phyloP scores from a whole-genome alignment of 176 grass and related monocot genomes.

The Alloteropsis semialata region DNA sequence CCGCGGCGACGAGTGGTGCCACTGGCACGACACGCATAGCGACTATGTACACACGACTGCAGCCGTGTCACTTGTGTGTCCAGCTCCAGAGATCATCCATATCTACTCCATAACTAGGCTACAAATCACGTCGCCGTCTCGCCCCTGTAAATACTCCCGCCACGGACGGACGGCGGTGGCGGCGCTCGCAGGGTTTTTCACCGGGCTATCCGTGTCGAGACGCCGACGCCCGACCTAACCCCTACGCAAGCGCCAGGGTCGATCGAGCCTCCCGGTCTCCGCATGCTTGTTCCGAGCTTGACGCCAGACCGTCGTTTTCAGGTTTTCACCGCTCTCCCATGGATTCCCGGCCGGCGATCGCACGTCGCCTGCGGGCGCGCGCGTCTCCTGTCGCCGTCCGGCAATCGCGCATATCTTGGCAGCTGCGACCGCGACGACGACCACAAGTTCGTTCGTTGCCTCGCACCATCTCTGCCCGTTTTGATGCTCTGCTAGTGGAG shows the following conservation, averaged over 20 bases:
- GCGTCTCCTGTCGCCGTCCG: background rate
- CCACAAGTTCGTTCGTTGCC: too few species aligned
- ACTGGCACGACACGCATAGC: background rate
- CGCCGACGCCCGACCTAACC: constrained; percentile 28
- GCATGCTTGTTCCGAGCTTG: background rate
- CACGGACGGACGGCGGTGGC: background rate
- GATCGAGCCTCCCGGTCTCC: background rate
- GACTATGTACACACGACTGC: background rate
- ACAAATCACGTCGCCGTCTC: background rate
- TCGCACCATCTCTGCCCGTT: too few species aligned
- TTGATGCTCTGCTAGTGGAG: too few species aligned
- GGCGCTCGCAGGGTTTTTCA: background rate
- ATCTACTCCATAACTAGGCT: background rate
- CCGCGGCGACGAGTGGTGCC: background rate
- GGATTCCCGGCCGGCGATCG: background rate
- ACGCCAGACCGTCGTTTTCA: background rate
- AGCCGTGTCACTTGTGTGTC: background rate
- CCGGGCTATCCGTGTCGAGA: background rate
- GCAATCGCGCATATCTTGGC: constrained; percentile 25
- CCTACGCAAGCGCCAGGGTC: background rate
- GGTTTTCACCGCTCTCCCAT: constrained; percentile 9
- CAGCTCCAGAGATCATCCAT: background rate
- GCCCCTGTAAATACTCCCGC: background rate
- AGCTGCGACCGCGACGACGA: background rate
- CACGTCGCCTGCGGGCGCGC: background rate